phyloP scores from a whole-genome alignment of 2,329 filamentous ascomycete genomes.

The Stagonosporopsis cucurbitacearum region DNA sequence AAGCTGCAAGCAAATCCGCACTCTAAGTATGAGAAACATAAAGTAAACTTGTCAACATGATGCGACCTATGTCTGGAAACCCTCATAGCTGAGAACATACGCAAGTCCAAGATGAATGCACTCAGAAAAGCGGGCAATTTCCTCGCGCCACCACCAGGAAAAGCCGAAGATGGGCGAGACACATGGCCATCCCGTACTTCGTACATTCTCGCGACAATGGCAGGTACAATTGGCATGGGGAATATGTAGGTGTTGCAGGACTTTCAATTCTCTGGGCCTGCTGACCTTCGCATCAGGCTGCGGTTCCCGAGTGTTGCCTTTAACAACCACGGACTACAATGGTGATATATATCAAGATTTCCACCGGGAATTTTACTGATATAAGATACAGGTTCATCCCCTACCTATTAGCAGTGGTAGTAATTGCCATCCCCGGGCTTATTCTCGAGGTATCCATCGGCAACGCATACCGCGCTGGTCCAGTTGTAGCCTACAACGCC shows the following conservation, averaged over 20 bases:
- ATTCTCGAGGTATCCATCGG: slow-evolving; percentile 27
- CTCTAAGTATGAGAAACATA: not conserved
- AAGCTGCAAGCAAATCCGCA: not conserved
- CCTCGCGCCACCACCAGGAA: not conserved
- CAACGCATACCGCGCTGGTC: slow-evolving; percentile 28
- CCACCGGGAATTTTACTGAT: slow-evolving; percentile 4
- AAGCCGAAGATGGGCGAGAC: not conserved
- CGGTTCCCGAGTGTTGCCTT: slow-evolving; percentile 26
- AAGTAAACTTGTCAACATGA: not conserved
- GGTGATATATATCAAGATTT: slow-evolving; percentile 11
- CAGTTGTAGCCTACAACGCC: slow-evolving; percentile 27
- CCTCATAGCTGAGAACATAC: no score
- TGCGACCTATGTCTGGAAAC: no score
- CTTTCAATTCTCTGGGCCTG: not conserved
- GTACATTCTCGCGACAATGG: not conserved
- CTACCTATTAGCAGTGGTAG: slow-evolving; percentile 13
- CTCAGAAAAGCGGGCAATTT: not conserved
- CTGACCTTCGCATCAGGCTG: not conserved
- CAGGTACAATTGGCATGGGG: not conserved
- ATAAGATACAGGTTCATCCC: not conserved
- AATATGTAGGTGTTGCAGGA: not conserved
- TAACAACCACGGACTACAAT: slow-evolving; percentile 29
- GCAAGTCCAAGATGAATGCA: not conserved
- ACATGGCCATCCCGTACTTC: not conserved
- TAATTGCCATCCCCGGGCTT: slow-evolving; percentile 24